Percentiles rank a stretch among this genome's conserved stretches.
Evolutionary conservation across 306 rosid genomes (phyloP).

Genomic region (Pyrus bretschneideri): DNA sequence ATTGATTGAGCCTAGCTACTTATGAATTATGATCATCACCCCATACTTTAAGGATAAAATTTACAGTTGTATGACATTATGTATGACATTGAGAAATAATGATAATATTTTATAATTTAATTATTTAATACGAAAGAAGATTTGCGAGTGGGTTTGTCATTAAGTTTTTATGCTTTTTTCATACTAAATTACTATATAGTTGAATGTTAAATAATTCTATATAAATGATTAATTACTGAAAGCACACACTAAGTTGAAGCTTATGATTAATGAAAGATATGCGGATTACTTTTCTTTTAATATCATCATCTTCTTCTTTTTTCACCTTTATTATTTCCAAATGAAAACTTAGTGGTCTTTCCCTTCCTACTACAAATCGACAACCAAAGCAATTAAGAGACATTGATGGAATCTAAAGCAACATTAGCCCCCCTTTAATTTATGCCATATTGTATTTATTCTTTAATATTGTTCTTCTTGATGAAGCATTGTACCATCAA

Average conservation of each 20-base stretch:
- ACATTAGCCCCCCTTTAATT: slow-evolving; percentile 11
- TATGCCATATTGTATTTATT: neutral
- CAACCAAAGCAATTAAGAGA: slow-evolving; percentile 16
- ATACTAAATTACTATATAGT: slow-evolving; percentile 1
- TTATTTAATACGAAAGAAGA: neutral
- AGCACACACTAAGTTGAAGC: slow-evolving; percentile 19
- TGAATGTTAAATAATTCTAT: slow-evolving; percentile 13
- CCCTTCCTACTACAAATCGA: slow-evolving; percentile 10
- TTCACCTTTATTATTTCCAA: slow-evolving; percentile 11
- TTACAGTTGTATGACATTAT: slow-evolving; percentile 32
- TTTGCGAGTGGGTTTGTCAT: slow-evolving; percentile 6
- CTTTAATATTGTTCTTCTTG: neutral
- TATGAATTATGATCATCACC: neutral
- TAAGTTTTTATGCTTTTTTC: neutral
- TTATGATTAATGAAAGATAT: slow-evolving; percentile 16
- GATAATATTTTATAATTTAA: neutral
- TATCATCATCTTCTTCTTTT: neutral
- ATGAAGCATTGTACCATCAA: slow-evolving; percentile 4
- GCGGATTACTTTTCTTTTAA: neutral
- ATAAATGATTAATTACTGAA: slow-evolving; percentile 4
- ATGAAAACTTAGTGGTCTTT: slow-evolving; percentile 13
- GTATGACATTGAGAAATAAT: neutral
- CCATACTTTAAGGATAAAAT: neutral
- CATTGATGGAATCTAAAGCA: slow-evolving; percentile 23
- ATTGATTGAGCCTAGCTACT: neutral